These are phyloP conservation scores for Ustilaginoidea virens DNA, from an alignment of 2,329 filamentous ascomycete species.

Conservation along the genomic window DNA sequence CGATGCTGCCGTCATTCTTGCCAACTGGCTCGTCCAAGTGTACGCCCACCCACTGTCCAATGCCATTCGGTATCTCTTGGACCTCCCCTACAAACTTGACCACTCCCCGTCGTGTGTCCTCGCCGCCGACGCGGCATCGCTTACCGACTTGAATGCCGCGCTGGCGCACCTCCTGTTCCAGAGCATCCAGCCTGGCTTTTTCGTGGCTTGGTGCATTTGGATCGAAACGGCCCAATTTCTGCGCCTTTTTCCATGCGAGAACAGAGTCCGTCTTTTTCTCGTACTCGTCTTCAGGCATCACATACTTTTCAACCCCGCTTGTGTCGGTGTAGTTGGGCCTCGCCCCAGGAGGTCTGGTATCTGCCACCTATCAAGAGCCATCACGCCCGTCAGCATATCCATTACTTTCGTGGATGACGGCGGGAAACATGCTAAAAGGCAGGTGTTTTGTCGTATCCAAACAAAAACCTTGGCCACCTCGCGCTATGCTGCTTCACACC, in stretches of 20 bases:
- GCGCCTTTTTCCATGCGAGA: conserved; percentile 85
- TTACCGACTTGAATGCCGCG: conserved; percentile 50
- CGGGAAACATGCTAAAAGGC: no score
- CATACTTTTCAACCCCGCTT: conserved; percentile 73
- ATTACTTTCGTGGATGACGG: no score
- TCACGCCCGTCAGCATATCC: no score
- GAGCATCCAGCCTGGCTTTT: conserved; percentile 53
- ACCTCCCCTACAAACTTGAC: conserved; percentile 61
- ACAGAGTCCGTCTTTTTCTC: conserved; percentile 77
- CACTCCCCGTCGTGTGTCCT: conserved; percentile 54
- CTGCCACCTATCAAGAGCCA: conserved; percentile 53
- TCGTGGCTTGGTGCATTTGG: conserved; percentile 63
- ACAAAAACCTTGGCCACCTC: no score
- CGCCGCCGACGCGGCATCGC: conserved; percentile 49
- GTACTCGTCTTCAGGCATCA: conserved; percentile 75
- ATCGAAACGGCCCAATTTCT: conserved; percentile 93
- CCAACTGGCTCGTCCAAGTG: conserved; percentile 66
- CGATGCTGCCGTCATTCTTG: conserved; percentile 67
- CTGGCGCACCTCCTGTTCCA: conserved; percentile 52
- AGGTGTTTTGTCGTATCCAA: no score
- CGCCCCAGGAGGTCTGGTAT: conserved; percentile 60
- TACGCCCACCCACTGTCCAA: conserved; percentile 57
- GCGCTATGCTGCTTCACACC: no score
- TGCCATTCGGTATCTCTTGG: conserved; percentile 52
- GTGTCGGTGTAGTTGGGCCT: conserved; percentile 72